These are phyloP conservation scores for Neofusicoccum ribis DNA, from an alignment of 2,329 filamentous ascomycete genomes.

Conservation along the genomic window DNA sequence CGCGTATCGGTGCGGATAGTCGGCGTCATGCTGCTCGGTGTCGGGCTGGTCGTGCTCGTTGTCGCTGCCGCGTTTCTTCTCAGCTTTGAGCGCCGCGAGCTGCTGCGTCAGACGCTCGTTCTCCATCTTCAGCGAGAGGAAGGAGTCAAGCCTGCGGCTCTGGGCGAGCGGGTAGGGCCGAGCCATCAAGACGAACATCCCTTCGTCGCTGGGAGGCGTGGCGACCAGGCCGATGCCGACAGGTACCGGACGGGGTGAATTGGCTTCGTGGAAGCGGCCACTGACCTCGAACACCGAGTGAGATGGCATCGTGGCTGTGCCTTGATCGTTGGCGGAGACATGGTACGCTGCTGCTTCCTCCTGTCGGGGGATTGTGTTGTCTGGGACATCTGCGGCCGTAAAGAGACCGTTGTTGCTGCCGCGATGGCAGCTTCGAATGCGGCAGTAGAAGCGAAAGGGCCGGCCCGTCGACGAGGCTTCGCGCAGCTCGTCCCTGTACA, in stretches of 20 bases:
- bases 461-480: constrained; percentile 10
- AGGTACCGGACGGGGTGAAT: neutral
- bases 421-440: neutral
- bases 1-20: neutral
- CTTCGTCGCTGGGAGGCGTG: neutral
- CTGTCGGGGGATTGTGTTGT: neutral
- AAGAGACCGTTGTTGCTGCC: no score
- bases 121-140: constrained; percentile 12
- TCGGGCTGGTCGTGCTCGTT: neutral
- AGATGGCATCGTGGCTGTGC: neutral
- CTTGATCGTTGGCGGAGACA: neutral
- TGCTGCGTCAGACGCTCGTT: neutral
- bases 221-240: neutral
- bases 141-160: constrained; percentile 7
- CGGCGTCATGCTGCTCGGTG: neutral
- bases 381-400: neutral
- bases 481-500: constrained; percentile 7
- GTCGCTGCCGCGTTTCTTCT: neutral
- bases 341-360: neutral
- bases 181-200: constrained; percentile 17
- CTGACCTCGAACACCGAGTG: constrained; percentile 10
- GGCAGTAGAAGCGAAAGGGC: constrained; percentile 15
- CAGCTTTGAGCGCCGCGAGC: constrained; percentile 1
- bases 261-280: neutral
- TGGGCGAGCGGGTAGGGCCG: constrained; percentile 12